Evolutionary conservation across 768 basidiomycete genomes (phyloP).

Genomic region (Amanita subjunquillea): DNA sequence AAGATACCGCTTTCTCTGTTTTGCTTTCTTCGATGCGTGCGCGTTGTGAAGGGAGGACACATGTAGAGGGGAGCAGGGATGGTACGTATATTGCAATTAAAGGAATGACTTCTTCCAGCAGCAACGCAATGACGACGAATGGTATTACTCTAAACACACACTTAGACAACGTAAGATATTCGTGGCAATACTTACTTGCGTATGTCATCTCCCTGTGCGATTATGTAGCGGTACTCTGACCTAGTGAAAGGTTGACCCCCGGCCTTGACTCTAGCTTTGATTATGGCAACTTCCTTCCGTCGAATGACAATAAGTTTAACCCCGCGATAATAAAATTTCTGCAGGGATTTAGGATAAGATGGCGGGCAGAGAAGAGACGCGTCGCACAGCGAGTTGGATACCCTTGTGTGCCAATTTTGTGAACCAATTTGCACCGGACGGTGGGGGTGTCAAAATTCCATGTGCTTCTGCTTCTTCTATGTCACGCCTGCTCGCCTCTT

Average conservation of each 20-base stretch:
- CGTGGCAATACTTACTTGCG: slow-evolving; percentile 42
- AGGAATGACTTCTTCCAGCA: slow-evolving; percentile 77
- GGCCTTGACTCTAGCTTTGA: slow-evolving; percentile 41
- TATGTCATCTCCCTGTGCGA: slow-evolving; percentile 54
- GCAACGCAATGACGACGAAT: slow-evolving; percentile 61
- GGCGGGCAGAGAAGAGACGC: slow-evolving; percentile 4
- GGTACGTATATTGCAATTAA: slow-evolving; percentile 82
- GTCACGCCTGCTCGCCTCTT: slow-evolving; percentile 50
- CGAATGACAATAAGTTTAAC: slow-evolving; percentile 63
- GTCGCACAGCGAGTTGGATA: slow-evolving; percentile 33
- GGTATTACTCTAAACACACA: slow-evolving; percentile 51
- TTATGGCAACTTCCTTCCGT: slow-evolving; percentile 39
- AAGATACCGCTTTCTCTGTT: slow-evolving; percentile 34
- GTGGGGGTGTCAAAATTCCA: slow-evolving; percentile 61
- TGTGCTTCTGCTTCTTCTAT: slow-evolving; percentile 54
- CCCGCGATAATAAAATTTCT: slow-evolving; percentile 84
- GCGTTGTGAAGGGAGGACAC: slow-evolving; percentile 73
- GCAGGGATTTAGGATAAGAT: slow-evolving; percentile 1
- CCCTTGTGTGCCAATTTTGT: slow-evolving; percentile 38
- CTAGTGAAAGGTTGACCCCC: slow-evolving; percentile 60
- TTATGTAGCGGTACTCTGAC: slow-evolving; percentile 60
- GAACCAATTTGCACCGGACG: slow-evolving; percentile 47
- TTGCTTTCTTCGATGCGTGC: slow-evolving; percentile 49
- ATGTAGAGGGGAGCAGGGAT: slow-evolving; percentile 77
- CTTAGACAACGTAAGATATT: background rate